Base-by-base conservation (phyloP, 768 basidiomycete genomes). In the Amanita jacksonii region DNA sequence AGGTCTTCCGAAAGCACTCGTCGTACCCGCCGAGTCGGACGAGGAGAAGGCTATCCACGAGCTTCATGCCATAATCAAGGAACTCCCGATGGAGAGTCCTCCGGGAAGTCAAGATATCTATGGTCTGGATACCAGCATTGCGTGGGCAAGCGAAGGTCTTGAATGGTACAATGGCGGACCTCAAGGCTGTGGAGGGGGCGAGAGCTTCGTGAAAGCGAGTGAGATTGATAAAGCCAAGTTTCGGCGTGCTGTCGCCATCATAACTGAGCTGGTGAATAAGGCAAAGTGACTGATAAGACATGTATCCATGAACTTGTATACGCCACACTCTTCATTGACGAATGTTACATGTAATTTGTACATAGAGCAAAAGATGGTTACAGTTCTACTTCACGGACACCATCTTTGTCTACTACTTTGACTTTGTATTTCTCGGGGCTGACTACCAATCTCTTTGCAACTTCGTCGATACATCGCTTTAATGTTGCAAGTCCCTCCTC, bases 391-490 rank as follows among this genome's bases (percentile, higher is more conserved):
- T 86, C 84, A 43, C 89, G 73, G 19, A 87, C 71, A 40, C 93
- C 93, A 57, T 93, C 85, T 64, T 83, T 90, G 65, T 96, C 91
- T 24, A 96, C 88, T 9, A 96, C 68, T 60, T 90, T 91, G 52
- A 93, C 81, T 60, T 83, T 89, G 69, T 88, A 94, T 53, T 69
- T 80, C 33, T 79, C 83, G 1, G 85, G 80, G 49, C 77, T 77
- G 46, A 94, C 80, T 41, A 87, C 77, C 50, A 90, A 59, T 43
- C 90, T 77, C 67, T 87, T 86, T 30, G 88, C 63, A 2, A 94
- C 85, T 64, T 98, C 90, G 49, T 82, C 70, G 48, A 98, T 79
- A 62, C 93, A 97, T 51, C 90, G 81, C 57, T 73, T 79, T 47
- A 98, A 67, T 3, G 84, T 78, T 1, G 73, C 87, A 18, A 97